These are phyloP conservation scores for Globisporangium echinulatum DNA, from an alignment of 352 stramenopile genomes.

Conservation along the genomic window DNA sequence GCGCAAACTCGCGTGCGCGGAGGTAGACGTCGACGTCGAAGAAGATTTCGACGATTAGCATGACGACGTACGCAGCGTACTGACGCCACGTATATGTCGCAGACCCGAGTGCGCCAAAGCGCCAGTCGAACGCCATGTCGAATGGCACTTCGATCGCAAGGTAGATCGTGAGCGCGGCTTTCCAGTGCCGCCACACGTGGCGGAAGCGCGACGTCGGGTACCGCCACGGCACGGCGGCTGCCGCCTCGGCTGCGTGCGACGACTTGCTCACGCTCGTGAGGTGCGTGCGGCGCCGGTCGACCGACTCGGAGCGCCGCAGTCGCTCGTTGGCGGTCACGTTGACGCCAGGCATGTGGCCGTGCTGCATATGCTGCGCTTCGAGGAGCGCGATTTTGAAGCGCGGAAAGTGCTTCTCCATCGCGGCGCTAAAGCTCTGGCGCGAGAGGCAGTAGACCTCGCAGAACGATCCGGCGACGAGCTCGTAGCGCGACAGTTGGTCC, in stretches of 20 bases:
- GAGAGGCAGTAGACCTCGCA: conserved; percentile 23
- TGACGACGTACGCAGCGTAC: conserved; percentile 1
- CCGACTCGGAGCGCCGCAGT: conserved; percentile 1
- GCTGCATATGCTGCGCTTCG: conserved; percentile 1
- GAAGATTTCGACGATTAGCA: conserved; percentile 13
- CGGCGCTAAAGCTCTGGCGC: conserved; percentile 10
- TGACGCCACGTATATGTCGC: background rate
- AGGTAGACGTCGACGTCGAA: conserved; percentile 21
- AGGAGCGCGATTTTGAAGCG: conserved; percentile 6
- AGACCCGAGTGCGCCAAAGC: conserved; percentile 2
- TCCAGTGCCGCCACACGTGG: conserved; percentile 10
- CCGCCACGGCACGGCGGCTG: conserved; percentile 7
- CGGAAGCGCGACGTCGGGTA: conserved; percentile 15
- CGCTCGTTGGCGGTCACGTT: background rate
- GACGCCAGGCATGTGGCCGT: background rate
- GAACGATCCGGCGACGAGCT: conserved; percentile 17
- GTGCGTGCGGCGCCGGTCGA: conserved; percentile 6
- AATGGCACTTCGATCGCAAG: conserved; percentile 16
- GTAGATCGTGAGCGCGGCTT: conserved; percentile 10
- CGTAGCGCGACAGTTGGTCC: conserved; percentile 11
- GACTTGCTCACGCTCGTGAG: conserved; percentile 14
- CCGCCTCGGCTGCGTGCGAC: conserved; percentile 3
- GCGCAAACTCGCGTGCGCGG: conserved; percentile 10
- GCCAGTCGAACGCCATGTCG: conserved; percentile 16
- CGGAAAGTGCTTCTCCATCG: conserved; percentile 11